Base-by-base conservation (phyloP, 441 rosid genomes). In the Pelargonium cotyledonis region DNA sequence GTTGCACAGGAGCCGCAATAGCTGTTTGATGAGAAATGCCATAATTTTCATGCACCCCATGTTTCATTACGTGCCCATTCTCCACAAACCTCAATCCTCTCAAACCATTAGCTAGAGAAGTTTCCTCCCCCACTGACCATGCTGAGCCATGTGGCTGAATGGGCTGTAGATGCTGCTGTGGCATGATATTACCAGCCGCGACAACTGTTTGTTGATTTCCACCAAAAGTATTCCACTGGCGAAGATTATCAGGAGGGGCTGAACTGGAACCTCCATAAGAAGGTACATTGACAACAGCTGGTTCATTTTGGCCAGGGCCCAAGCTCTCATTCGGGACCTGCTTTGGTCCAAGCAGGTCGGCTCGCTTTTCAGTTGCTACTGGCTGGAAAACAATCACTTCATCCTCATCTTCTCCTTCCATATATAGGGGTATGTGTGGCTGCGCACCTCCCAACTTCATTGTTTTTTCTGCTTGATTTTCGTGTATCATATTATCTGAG, bases 341-440 rank as follows among this genome's bases (percentile, higher is more conserved):
- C 49, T 72, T 68, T 57, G 82, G 77, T 67, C 77, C 80, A 76
- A 76, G 62, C 49, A 66, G 79, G 75, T 80, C 86, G 67, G 74
- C 75, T 71, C 73, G 85, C 83, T 87, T 94, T 78, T 86, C 95
- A 67, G 82, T 47, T 68, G 78, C 86, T 31, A 79, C 75, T 60
- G 99, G 99, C 86, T 88, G 87, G 78, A 91, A 95, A 73, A 95
- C 96, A 81, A 95, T 95, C 68, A 82, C 97, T 83, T 95, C 99
- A 65, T 88, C 98, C 31, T 90, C 97, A 29, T 88, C 99, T 11
- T 91, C 97, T 71, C 80, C 94, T 66, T 79, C 94, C 71, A 77
- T 21, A 26, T 65, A 76, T 66, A 72, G 68, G 68, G 77, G 82
- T 65, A 73, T 72, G 58, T 73, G 86, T 67, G 75, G 73, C 75